A percentile compares a stretch with the other conserved stretches of the same genome.
These are phyloP conservation scores for Kluyveromyces nonfermentans DNA, from an alignment of 805 yeast species.

Conservation along the genomic window DNA sequence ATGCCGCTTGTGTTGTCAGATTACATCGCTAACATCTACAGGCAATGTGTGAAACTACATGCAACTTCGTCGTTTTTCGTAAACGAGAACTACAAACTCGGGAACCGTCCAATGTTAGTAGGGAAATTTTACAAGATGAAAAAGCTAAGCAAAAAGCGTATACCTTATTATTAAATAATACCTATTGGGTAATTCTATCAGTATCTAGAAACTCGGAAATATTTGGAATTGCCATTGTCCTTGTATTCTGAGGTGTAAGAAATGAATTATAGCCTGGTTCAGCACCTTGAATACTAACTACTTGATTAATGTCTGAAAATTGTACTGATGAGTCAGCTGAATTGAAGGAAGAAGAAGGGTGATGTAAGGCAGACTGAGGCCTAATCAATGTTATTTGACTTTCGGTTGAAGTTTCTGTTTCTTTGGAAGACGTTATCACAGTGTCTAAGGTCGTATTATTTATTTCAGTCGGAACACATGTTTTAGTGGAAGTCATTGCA, in stretches of 20 bases:
- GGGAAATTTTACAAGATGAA: too few relatives aligned
- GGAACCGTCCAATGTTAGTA: too few relatives aligned
- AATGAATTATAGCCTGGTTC: slow-evolving; percentile 17
- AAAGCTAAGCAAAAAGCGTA: neutral
- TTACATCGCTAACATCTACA: too few relatives aligned
- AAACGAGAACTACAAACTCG: too few relatives aligned
- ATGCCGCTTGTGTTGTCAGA: too few relatives aligned
- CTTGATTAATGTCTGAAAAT: slow-evolving; percentile 20
- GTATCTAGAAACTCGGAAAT: slow-evolving; percentile 23
- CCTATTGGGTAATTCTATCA: slow-evolving; percentile 27
- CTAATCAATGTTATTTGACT: slow-evolving; percentile 6
- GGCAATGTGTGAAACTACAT: too few relatives aligned
- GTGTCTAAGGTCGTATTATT: slow-evolving; percentile 7
- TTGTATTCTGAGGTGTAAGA: slow-evolving; percentile 27
- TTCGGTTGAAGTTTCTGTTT: neutral
- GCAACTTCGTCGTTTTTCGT: too few relatives aligned
- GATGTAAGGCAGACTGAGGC: slow-evolving; percentile 24
- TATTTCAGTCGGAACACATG: slow-evolving; percentile 3
- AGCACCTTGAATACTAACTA: slow-evolving; percentile 27
- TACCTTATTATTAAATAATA: neutral
- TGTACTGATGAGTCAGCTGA: slow-evolving; percentile 13
- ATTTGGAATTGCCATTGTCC: slow-evolving; percentile 16
- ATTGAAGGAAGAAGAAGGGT: slow-evolving; percentile 4
- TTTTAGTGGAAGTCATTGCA: slow-evolving; percentile 3
- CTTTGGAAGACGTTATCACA: neutral